A percentile compares a stretch with the other conserved stretches of the same genome.
Conservation (phyloP, 2,329 filamentous ascomycete species). For the Colletotrichum trifolii region DNA sequence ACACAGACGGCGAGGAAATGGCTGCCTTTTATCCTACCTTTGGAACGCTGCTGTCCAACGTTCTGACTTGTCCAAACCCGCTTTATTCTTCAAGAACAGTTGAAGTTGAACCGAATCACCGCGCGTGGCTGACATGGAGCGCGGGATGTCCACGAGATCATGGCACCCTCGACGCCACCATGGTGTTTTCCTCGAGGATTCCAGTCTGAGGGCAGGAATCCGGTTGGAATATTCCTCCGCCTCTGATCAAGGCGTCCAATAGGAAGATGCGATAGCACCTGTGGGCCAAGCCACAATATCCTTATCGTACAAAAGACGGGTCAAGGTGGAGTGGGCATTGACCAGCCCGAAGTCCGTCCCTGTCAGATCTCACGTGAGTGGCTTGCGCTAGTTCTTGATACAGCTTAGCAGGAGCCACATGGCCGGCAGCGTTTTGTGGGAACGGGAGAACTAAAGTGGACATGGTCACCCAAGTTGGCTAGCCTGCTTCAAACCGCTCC, state of each 20-base stretch:
- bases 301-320: not conserved
- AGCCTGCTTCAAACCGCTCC: too few species aligned
- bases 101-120: conserved; percentile 23
- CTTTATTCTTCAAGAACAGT: not conserved
- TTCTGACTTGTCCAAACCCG: not conserved
- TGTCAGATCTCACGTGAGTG: not conserved
- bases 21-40: conserved; percentile 10
- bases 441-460: too few species aligned
- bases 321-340: too few species aligned
- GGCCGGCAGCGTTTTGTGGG: too few species aligned
- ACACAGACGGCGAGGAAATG: not conserved
- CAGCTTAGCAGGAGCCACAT: too few species aligned
- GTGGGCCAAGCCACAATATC: conserved; percentile 12
- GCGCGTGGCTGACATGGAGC: conserved; percentile 6
- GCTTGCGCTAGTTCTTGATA: not conserved
- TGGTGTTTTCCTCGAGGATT: conserved; percentile 1
- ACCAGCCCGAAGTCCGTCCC: too few species aligned
- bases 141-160: not conserved
- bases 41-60: not conserved
- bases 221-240: conserved; percentile 30
- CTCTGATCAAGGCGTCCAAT: conserved; percentile 24
- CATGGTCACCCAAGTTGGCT: too few species aligned
- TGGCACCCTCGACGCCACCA: not conserved
- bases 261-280: not conserved
- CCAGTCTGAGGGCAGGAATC: conserved; percentile 1